A percentile compares a stretch with the other conserved stretches of the same genome.
Evolutionary conservation across 208 protist species (phyloP).

Genomic region (Herpetomonas tarakana): DNA sequence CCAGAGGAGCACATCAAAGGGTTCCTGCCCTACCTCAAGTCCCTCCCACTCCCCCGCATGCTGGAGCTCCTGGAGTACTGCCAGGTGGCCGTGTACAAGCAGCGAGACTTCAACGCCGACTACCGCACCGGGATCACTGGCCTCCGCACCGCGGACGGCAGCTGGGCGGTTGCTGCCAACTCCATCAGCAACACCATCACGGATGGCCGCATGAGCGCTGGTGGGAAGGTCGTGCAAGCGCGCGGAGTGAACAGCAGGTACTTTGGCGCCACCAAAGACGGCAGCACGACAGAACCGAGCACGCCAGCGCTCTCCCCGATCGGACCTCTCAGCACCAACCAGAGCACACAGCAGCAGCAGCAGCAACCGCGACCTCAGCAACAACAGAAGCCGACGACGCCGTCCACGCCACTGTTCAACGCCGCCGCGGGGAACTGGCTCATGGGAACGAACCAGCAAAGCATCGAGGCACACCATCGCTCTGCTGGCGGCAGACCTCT

Average conservation of each 20-base stretch:
- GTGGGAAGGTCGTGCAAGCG: neutral
- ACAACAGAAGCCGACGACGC: neutral
- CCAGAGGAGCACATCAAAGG: slow-evolving; percentile 2
- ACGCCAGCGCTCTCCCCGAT: slow-evolving; percentile 16
- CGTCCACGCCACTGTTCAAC: neutral
- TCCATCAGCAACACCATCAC: slow-evolving; percentile 58
- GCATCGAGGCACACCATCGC: too few relatives aligned
- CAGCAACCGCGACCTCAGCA: neutral
- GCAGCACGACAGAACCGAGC: slow-evolving; percentile 9
- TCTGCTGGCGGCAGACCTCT: neutral
- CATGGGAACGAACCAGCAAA: neutral
- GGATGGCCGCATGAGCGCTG: neutral
- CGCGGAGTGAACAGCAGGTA: too few relatives aligned
- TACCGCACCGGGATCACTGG: slow-evolving; percentile 40
- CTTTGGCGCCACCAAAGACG: too few relatives aligned
- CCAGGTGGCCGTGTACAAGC: slow-evolving; percentile 47
- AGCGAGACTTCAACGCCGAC: slow-evolving; percentile 53
- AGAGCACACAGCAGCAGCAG: slow-evolving; percentile 2
- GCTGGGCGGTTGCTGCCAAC: slow-evolving; percentile 30
- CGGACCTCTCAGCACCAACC: neutral
- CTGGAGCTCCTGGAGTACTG: slow-evolving; percentile 31
- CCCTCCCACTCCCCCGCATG: slow-evolving; percentile 31
- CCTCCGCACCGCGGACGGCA: slow-evolving; percentile 6
- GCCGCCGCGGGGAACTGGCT: neutral
- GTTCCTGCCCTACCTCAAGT: slow-evolving; percentile 29